Evolutionary conservation across 2,329 filamentous ascomycete species (phyloP).

Genomic region (Arachnomyces sp.): DNA sequence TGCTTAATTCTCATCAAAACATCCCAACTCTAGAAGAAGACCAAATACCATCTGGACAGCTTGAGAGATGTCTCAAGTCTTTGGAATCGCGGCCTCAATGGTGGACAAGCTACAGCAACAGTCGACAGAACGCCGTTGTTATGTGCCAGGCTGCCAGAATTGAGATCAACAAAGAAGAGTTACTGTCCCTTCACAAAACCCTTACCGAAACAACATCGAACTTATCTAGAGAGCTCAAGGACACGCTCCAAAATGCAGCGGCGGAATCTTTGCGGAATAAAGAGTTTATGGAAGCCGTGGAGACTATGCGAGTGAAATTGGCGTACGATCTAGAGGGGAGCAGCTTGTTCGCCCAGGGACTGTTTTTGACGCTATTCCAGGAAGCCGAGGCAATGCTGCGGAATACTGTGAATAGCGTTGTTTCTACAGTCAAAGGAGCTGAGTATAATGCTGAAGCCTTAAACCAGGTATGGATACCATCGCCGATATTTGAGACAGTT

Average conservation of each 20-base stretch:
- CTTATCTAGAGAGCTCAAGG: constrained; percentile 27
- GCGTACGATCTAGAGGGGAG: constrained; percentile 26
- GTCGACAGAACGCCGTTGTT: constrained; percentile 51
- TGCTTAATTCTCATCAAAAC: constrained; percentile 12
- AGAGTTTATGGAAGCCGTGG: constrained; percentile 25
- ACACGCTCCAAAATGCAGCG: constrained; percentile 25
- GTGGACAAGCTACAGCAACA: constrained; percentile 61
- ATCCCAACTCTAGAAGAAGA: constrained; percentile 12
- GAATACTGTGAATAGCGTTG: constrained; percentile 13
- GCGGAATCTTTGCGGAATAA: constrained; percentile 23
- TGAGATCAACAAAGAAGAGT: constrained; percentile 48
- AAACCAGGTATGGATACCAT: constrained; percentile 15
- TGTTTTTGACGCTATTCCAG: constrained; percentile 20
- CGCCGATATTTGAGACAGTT: neutral
- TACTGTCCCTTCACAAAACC: constrained; percentile 32
- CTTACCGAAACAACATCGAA: constrained; percentile 30
- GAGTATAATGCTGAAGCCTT: constrained; percentile 14
- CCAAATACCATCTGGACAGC: constrained; percentile 16
- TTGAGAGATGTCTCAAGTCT: constrained; percentile 47
- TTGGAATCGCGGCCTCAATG: constrained; percentile 49
- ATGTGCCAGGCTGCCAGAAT: constrained; percentile 56
- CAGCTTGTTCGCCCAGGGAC: constrained; percentile 16
- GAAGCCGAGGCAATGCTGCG: constrained; percentile 19
- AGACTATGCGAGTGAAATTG: constrained; percentile 24
- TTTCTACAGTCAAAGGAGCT: constrained; percentile 13